Evolutionary conservation across 768 basidiomycete genomes (phyloP), one percentile per base, ranked within the genome.

Genomic region (Panus rudis): DNA sequence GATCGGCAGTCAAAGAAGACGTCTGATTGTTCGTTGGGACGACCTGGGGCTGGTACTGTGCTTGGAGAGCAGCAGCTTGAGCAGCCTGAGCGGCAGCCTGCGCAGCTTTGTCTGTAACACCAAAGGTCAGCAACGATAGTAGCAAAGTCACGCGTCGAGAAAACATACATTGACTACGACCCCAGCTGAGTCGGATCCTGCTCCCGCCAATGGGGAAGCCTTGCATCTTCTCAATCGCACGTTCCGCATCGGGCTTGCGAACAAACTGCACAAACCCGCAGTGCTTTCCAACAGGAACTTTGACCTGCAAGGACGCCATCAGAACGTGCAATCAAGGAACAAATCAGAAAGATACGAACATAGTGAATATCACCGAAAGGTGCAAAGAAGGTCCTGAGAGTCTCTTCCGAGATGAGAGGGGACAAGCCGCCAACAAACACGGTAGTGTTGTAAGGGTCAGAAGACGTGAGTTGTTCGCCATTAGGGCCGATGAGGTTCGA

Each of bases 191-290:
- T 26, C 92, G 76, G 51, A 96, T 92, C 54, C 88, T 73, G 50
- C 90, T 91, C 13, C 92, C 92, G 25, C 89, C 91, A 51, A 96
- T 83, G 4, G 91, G 90, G 60, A 92, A 94, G 20, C 91, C 92
- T 68, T 94, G 92, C 92, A 94, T 92, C 65, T 89, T 91, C 65
- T 92, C 87, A 48, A 96, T 96, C 7, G 92, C 91, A 27, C 78
- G 73, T 62, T 93, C 91, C 10, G 92, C 92, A 63, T 96, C 92
- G 8, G 78, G 79, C 63, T 94, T 92, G 51, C 82, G 76, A 21
- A 94, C 87, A 55, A 91, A 96, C 64, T 96, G 92, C 34, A 96
- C 92, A 56, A 96, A 96, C 1, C 92, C 92, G 54, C 92, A 96
- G 51, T 92, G 88, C 57, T 94, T 94, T 39, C 90, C 91, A 33